phyloP scores from a whole-genome alignment of 1,139 yeast species.

The Kodamaea sp. region DNA sequence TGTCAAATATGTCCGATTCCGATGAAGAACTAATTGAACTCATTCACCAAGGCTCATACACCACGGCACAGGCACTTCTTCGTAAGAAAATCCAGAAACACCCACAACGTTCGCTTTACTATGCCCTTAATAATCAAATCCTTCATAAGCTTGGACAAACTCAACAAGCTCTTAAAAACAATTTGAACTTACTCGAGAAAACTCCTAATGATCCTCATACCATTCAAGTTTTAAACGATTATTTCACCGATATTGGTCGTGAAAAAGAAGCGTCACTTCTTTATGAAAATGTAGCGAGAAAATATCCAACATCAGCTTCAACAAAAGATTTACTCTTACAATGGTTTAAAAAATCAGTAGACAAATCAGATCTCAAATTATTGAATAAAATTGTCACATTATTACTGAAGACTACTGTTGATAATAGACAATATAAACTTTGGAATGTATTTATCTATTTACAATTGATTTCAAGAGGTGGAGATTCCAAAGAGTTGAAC shows the following conservation, averaged over 20 bases:
- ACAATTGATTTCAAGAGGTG: slow-evolving; percentile 5
- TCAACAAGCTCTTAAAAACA: slow-evolving; percentile 41
- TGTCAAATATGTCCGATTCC: slow-evolving; percentile 21
- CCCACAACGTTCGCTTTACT: slow-evolving; percentile 55
- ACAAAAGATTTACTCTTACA: slow-evolving; percentile 28
- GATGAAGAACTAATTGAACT: slow-evolving; percentile 35
- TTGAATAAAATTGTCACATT: slow-evolving; percentile 12
- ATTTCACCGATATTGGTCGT: slow-evolving; percentile 35
- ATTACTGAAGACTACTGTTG: slow-evolving; percentile 8
- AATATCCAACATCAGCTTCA: slow-evolving; percentile 44
- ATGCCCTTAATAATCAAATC: slow-evolving; percentile 48
- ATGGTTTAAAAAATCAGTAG: slow-evolving; percentile 48
- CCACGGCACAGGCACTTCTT: slow-evolving; percentile 50
- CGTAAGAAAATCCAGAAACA: slow-evolving; percentile 48
- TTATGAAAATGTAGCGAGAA: slow-evolving; percentile 55
- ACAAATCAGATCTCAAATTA: slow-evolving; percentile 26
- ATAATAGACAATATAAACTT: slow-evolving; percentile 9
- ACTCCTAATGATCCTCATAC: slow-evolving; percentile 56
- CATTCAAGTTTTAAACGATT: slow-evolving; percentile 42
- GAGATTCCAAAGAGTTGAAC: slow-evolving; percentile 32
- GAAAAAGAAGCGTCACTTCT: slow-evolving; percentile 37
- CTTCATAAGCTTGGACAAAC: slow-evolving; percentile 41
- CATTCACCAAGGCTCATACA: slow-evolving; percentile 52
- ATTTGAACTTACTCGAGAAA: slow-evolving; percentile 38
- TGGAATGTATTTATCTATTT: slow-evolving; percentile 15